Evolutionary conservation across 2,329 filamentous ascomycete species (phyloP), one percentile per base, ranked within the genome.

Genomic region (Alternaria brassicae): DNA sequence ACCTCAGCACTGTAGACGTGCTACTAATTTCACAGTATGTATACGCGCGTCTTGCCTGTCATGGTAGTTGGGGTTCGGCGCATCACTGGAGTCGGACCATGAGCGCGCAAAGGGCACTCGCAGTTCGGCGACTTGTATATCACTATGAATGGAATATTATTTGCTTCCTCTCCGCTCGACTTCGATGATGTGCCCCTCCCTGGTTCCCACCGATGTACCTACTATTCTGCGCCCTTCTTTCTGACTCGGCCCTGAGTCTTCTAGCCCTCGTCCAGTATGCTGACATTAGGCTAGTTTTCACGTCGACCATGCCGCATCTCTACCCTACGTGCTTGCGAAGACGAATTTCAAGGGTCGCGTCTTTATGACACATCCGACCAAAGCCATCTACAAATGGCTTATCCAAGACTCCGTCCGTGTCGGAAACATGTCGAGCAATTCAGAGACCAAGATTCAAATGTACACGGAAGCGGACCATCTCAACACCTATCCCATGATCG

Each of bases 321-420:
- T 99, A 45, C 95, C 95, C 42, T 99, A 98, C 77, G 95, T 99
- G 60, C 86, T 99, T 66, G 91, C 94, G 66, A 99, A 99, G 82
- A 98, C 95, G 36, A 97, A 97, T 78, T 99, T 99, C 83, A 90
- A 91, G 66, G 95, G 95, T 48, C 89, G 93, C 21, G 94, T 98
- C 61, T 98, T 97, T 82, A 99, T 98, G 94, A 99, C 95, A 51
- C 95, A 99, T 82, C 93, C 95, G 2, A 99, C 95, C 45, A 98
- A 99, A 79, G 95, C 95, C 70, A 99, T 99, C 77, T 99, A 99
- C 86, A 98, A 98, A 81, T 98, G 95, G 94, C 88, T 98, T 51
- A 97, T 98, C 63, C 93, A 97, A 78, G 95, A 99, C 79, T 96
- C 93, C 67, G 92, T 99, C 42, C 89, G 95, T 59, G 93, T 99